A percentile compares a stretch with the other conserved stretches of the same genome.
Evolutionary conservation across 2,329 filamentous ascomycete species (phyloP).

Genomic region (Nemania sp.): DNA sequence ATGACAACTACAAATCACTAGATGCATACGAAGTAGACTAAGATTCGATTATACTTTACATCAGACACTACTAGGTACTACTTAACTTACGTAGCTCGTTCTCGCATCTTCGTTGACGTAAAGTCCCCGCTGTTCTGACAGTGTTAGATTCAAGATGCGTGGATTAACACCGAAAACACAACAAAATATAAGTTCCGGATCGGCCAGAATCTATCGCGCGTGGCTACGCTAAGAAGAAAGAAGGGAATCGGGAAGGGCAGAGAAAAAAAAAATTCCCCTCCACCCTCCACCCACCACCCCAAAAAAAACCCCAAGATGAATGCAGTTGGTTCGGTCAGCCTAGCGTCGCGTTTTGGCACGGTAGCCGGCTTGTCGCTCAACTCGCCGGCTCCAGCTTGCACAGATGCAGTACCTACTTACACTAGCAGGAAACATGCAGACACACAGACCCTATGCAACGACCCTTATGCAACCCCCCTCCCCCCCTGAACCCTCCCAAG

Average conservation of each 20-base stretch:
- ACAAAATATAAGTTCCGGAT: conserved; percentile 9
- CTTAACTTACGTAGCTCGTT: neutral
- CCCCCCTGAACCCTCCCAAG: conserved; percentile 7
- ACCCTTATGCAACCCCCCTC: conserved; percentile 10
- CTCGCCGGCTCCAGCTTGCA: conserved; percentile 22
- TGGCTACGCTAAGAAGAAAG: conserved; percentile 1
- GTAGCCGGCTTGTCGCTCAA: conserved; percentile 14
- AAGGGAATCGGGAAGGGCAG: neutral
- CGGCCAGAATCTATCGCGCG: neutral
- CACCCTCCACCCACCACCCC: too few species aligned
- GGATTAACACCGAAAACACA: too few species aligned
- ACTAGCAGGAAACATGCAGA: conserved; percentile 26
- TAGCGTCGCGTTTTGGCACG: conserved; percentile 21
- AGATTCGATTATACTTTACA: too few species aligned
- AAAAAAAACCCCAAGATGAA: neutral
- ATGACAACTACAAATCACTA: neutral
- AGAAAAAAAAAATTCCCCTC: conserved; percentile 8
- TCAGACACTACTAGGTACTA: too few species aligned
- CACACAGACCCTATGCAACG: conserved; percentile 26
- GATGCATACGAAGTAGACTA: too few species aligned
- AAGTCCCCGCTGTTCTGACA: neutral
- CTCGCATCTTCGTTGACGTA: neutral
- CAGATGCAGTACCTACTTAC: conserved; percentile 22
- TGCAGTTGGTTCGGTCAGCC: conserved; percentile 23
- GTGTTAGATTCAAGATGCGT: too few species aligned